These are phyloP conservation scores for Paraconiothyrium brasiliense DNA, from an alignment of 2,329 filamentous ascomycete genomes.

Conservation along the genomic window DNA sequence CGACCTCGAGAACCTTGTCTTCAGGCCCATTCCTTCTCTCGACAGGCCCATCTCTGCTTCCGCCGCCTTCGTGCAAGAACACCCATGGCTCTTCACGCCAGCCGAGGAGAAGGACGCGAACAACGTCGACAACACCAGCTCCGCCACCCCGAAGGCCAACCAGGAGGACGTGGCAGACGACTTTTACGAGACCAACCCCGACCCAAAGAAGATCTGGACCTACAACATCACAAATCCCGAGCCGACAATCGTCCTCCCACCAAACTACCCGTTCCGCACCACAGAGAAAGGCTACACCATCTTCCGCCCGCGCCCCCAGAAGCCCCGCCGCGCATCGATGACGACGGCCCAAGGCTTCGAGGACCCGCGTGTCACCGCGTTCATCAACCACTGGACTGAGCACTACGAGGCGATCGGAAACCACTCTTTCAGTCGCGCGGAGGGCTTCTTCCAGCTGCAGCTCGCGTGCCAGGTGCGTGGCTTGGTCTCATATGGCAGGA, in stretches of 20 bases:
- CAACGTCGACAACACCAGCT: too few relatives aligned
- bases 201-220: not conserved
- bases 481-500: constrained; percentile 2
- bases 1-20: too few relatives aligned
- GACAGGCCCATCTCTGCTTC: too few relatives aligned
- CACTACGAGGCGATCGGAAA: not conserved
- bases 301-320: not conserved
- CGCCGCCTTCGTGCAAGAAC: too few relatives aligned
- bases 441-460: not conserved
- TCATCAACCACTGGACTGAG: not conserved
- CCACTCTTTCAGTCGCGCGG: not conserved
- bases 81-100: too few relatives aligned
- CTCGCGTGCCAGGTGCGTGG: not conserved
- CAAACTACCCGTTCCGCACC: constrained; percentile 4
- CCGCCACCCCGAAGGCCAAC: too few relatives aligned
- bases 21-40: too few relatives aligned
- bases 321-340: not conserved
- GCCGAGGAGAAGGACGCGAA: too few relatives aligned
- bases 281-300: not conserved
- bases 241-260: not conserved
- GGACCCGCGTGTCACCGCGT: not conserved
- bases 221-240: not conserved
- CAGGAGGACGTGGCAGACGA: too few relatives aligned
- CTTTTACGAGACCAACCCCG: not conserved
- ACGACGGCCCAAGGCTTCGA: not conserved